phyloP scores from a whole-genome alignment of 306 rosid species.

The Gastrolobium bilobum region DNA sequence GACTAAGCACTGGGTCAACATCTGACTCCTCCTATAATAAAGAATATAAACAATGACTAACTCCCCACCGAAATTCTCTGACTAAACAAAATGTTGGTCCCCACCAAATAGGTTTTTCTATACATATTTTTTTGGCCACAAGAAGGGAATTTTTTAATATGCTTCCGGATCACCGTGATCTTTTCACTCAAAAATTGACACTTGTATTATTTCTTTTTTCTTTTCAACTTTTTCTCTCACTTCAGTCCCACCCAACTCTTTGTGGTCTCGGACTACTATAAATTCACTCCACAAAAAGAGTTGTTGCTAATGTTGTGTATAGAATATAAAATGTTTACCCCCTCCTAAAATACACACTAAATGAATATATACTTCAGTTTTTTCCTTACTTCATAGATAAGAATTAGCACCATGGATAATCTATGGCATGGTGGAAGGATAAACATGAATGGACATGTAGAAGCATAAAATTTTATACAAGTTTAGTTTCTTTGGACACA shows the following conservation, averaged over 20 bases:
- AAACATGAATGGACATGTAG: neutral
- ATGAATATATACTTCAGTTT: neutral
- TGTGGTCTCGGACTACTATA: too few relatives aligned
- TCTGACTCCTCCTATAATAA: neutral
- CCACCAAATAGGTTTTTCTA: neutral
- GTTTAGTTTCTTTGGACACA: neutral
- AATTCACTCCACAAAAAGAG: neutral
- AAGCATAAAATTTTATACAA: neutral
- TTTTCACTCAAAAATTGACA: too few relatives aligned
- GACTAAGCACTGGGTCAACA: constrained; percentile 2
- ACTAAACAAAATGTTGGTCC: constrained; percentile 2
- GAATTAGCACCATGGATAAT: neutral
- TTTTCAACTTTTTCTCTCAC: too few relatives aligned
- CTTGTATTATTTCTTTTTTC: too few relatives aligned
- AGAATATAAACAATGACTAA: neutral
- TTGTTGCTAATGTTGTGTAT: neutral
- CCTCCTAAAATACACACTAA: too few relatives aligned
- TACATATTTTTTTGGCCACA: neutral
- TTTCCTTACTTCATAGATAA: neutral
- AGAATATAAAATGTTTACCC: neutral
- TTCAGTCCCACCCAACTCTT: too few relatives aligned
- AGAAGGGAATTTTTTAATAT: too few relatives aligned
- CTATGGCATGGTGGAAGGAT: neutral
- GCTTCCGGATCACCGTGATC: too few relatives aligned
- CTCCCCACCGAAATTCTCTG: neutral